Evolutionary conservation across 768 basidiomycete species (phyloP).

Genomic region (Suillus alpinus): DNA sequence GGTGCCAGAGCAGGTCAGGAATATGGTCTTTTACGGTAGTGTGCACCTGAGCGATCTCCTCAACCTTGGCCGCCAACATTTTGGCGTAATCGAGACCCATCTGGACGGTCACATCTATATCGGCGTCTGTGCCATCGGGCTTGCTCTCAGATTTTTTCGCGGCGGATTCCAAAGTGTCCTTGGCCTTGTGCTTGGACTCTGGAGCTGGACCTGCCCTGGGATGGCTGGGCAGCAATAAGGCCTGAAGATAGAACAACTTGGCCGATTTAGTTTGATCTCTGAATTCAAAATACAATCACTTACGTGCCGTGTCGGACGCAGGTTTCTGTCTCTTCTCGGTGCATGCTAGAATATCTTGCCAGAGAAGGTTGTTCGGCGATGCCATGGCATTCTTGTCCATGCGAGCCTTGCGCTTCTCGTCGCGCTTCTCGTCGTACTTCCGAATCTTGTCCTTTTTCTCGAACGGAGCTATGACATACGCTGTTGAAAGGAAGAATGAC

Average conservation of each 20-base stretch:
- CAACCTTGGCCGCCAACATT: not conserved
- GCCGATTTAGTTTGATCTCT: not conserved
- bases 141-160: not conserved
- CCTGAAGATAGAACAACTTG: not conserved
- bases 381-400: no score
- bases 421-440: no score
- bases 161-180: not conserved
- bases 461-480: no score
- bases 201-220: not conserved
- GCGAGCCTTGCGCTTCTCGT: no score
- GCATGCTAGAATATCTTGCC: no score
- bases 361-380: no score
- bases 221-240: not conserved
- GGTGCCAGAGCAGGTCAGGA: not conserved
- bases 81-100: not conserved
- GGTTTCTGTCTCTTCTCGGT: no score
- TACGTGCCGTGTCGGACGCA: not conserved
- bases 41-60: no score
- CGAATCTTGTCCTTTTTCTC: no score
- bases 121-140: not conserved
- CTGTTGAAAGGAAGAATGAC: no score
- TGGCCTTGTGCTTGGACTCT: not conserved
- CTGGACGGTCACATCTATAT: not conserved
- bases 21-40: no score
- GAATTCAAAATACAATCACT: not conserved